Base-by-base conservation (phyloP, 306 rosid species). In the Benincasa hispida region DNA sequence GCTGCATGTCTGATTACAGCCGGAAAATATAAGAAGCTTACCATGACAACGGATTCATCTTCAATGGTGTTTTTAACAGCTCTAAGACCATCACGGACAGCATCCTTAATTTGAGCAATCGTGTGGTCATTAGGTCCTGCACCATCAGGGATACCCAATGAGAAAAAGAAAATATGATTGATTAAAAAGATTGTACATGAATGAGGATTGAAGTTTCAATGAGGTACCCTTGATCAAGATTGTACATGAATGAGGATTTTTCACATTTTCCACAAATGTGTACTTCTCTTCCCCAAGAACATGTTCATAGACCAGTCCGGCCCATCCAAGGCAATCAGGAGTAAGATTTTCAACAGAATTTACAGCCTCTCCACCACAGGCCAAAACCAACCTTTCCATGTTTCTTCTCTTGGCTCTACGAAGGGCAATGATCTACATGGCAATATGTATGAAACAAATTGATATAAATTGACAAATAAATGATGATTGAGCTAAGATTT, bases 401-500 rank as follows among this genome's bases (percentile, higher is more conserved):
- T 94, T 94, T 86, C 99, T 94, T 82, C 92, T 92, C 90, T 94
- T 94, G n/a, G 99, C 99, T 84, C 99, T 89, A 47, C 99, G 86
- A 32, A 94, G 93, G 67, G 96, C 99, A 86, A 94, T 80, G 76
- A 94, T 94, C 99, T 94, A 80, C 48, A 39, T 69, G 21, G 54
- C 58, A 22, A 10, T 18, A 50, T 15, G n/a, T 62, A 37, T 58
- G 24, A 25, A 13, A 61, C 5, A 58, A 51, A 81, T 81, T 59
- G 81, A 69, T 7, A 70, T 35, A 61, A 27, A 75, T 69, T 25
- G 39, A 45, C 55, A 69, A 47, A 69, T 69, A 69, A 45, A 22
- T 45, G 75, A 37, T 15, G 35, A 45, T 11, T 32, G 17, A 69
- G 28, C 22, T 22, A 21, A 69, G 54, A 48, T 48, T 45, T 50